Base-by-base conservation (phyloP, 1,139 yeast genomes). In the Pneumocystis carinii region DNA sequence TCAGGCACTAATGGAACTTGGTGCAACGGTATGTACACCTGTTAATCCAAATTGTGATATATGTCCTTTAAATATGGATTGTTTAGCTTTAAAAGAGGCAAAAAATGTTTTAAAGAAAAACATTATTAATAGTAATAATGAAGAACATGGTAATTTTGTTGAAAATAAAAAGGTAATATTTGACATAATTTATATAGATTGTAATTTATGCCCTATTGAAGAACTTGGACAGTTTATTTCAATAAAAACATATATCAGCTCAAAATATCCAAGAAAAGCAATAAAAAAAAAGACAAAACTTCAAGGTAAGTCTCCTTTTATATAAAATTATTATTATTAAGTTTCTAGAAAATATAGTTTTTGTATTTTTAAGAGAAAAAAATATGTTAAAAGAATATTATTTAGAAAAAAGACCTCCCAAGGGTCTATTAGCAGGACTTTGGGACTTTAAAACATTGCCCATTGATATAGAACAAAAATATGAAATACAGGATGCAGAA, bases 1-100 rank as follows among this genome's bases (percentile, higher is more conserved):
- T 38, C 66, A 64, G 56, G 63, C 64, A 19, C 38, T 64, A n/a
- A 64, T 64, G 66, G 66, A 64, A 29, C 41, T 64, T 10, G 66
- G 66, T 1, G 65, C 66, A 7, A 60, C 63, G 35, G 56, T 63
- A 17, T 64, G 66, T 41, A 61, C 62, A 8, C 65, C 66, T 10
- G 60, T 56, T 12, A 59, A 56, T 17, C 65, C 65, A 17, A 29
- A 27, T 6, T 64, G 66, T 57, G 19, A 53, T 2, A 14, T 12
- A 10, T 64, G 66, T 48, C 65, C 65, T 3, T 17, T 64, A 24
- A 55, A 59, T 24, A 38, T 32, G 8, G 42, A 39, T 24, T 64
- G 66, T 35, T 41, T 48, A 12, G 66, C 65, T n/a, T 58, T 48
- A 15, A 42, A 58, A 36, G 63, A 64, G 7, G 48, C 58, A 17